Conservation (phyloP, 164 flowering plant genomes). For the Umbilicus rupestris region DNA sequence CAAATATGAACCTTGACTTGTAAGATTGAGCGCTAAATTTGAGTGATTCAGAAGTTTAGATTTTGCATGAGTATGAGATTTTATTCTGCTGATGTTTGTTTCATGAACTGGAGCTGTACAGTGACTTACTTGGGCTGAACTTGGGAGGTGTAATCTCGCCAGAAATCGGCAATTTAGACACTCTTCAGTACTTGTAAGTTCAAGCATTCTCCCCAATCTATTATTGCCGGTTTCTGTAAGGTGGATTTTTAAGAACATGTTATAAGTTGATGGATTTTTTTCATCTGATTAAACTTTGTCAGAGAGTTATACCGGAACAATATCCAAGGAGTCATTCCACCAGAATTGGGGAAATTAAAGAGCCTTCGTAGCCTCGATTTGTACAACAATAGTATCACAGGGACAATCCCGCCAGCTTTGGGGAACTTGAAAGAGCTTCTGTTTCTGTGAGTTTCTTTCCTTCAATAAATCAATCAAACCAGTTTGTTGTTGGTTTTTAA, state of each 20-base stretch:
- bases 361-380: conserved; percentile 83
- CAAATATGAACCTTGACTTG: too few species aligned
- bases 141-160: conserved; percentile 77
- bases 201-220: too few species aligned
- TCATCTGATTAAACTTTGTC: too few species aligned
- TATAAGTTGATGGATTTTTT: neutral
- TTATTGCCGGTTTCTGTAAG: too few species aligned
- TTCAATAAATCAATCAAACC: neutral
- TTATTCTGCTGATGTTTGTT: too few species aligned
- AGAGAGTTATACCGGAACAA: conserved; percentile 92
- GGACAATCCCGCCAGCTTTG: conserved; percentile 58
- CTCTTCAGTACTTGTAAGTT: conserved; percentile 80
- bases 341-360: conserved; percentile 84
- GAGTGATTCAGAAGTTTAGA: too few species aligned
- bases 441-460: conserved; percentile 34
- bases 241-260: too few species aligned
- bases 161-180: conserved; percentile 83
- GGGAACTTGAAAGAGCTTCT: conserved; percentile 82
- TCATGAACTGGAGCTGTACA: conserved; percentile 20
- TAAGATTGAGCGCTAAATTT: too few species aligned
- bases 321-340: conserved; percentile 76
- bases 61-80: too few species aligned
- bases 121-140: conserved; percentile 66
- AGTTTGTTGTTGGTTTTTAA: neutral
- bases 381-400: conserved; percentile 78